Base-by-base conservation (phyloP, 2,329 filamentous ascomycete genomes). In the Phyllosticta capitalensis region DNA sequence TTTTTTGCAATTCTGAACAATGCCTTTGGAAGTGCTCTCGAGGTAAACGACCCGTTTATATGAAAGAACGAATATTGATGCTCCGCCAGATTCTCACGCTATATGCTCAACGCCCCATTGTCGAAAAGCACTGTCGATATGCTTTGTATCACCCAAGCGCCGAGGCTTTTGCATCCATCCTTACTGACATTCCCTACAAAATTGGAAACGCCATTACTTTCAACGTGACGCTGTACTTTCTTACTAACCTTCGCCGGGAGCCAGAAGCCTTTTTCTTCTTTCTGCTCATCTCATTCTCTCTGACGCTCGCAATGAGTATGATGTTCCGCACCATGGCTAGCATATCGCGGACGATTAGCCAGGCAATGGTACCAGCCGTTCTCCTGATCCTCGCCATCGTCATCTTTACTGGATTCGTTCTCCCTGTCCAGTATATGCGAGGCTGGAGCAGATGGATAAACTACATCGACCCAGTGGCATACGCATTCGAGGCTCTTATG, bases 1-100 rank as follows among this genome's bases (percentile, higher is more conserved):
- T 96, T 95, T 82, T 94, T 95, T 69, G 89, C 89, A 65, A 85
- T 91, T 67, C 78, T 96, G 62, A 85, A 94, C 77, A 95, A 94
- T 72, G 90, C 89, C 53, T 94, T 95, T 68, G 81, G 86, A 63
- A 88, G 84, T 69, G 87, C 88, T 59, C 81, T 94, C 48, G 90
- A 94, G 72, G 81, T 84, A 66, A 64, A 75, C 63, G 64, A 12
- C 7, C 7, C 22, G 14, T n/a, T 1, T 2, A 20, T 5, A n/a
- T 14, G 22, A 48, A 0, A 1, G 30, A 24, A 20, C 19, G 19
- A 7, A 6, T 3, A n/a, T 48, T 45, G 5, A 52, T 52, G 9
- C 22, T 2, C 5, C 5, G 19, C 9, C 52, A 59, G 58, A 61
- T 61, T 12, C 48, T 58, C 10, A 59, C 51, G 3, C 60, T 96